Percentiles rank a stretch among this genome's conserved stretches.
These are phyloP conservation scores for Stagonosporopsis chrysanthemi DNA, from an alignment of 2,329 filamentous ascomycete genomes.

Conservation along the genomic window DNA sequence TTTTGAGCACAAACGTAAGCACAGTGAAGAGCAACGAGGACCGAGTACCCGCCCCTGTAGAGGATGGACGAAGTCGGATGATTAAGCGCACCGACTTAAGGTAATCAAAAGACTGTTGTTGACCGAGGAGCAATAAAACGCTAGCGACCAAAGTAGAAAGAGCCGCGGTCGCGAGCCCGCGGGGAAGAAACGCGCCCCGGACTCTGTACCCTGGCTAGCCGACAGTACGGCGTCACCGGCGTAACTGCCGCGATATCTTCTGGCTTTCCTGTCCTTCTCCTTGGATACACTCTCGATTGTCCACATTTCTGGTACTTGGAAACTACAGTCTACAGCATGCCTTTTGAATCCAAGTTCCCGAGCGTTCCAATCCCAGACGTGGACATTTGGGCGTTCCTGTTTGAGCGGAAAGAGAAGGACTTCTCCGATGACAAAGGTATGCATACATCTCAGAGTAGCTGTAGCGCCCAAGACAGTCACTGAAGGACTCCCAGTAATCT, in stretches of 20 bases:
- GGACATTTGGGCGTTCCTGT: constrained; percentile 81
- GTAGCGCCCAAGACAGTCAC: neutral
- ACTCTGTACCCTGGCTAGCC: constrained; percentile 21
- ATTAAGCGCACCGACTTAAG: neutral
- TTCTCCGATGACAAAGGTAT: constrained; percentile 78
- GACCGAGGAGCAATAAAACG: constrained; percentile 30
- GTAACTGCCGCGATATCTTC: constrained; percentile 19
- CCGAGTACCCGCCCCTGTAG: neutral
- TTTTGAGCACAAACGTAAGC: neutral
- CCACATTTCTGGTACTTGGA: neutral
- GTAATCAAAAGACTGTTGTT: constrained; percentile 3
- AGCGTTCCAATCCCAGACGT: constrained; percentile 73
- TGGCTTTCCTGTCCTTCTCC: constrained; percentile 12
- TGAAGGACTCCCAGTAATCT: constrained; percentile 67
- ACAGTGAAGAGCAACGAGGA: neutral
- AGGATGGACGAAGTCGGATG: neutral
- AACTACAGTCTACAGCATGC: constrained; percentile 62
- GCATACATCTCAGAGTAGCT: neutral
- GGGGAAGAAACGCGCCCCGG: constrained; percentile 21
- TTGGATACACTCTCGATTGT: constrained; percentile 11
- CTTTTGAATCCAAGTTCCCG: constrained; percentile 71
- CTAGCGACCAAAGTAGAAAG: constrained; percentile 26
- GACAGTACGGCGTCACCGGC: constrained; percentile 17
- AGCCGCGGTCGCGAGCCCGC: constrained; percentile 30
- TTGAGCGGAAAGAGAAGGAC: constrained; percentile 70